Conservation (phyloP, 306 rosid genomes). For the Ammopiptanthus mongolicus region DNA sequence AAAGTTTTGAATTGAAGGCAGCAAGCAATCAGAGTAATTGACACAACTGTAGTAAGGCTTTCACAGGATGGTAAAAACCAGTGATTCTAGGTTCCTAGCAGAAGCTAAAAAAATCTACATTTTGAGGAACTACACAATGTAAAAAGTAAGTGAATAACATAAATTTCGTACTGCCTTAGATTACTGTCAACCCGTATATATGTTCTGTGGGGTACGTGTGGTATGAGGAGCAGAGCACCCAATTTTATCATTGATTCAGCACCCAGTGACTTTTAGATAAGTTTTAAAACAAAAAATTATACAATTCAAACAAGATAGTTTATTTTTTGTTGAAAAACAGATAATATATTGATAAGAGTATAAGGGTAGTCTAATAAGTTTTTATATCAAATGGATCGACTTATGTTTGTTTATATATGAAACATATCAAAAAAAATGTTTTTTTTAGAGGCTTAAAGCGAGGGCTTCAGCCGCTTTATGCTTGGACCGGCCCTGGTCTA, state of each 20-base stretch:
- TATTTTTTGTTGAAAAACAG: no score
- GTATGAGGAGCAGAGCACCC: constrained; percentile 4
- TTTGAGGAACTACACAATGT: neutral
- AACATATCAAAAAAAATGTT: no score
- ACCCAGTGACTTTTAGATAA: constrained; percentile 38
- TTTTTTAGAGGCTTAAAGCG: no score
- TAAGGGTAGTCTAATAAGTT: no score
- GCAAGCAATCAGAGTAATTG: neutral
- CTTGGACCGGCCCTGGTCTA: no score
- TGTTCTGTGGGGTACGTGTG: neutral
- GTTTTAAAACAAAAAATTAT: no score
- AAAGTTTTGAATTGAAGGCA: constrained; percentile 19
- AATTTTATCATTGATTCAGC: constrained; percentile 6
- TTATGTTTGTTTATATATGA: no score
- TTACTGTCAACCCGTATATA: constrained; percentile 12
- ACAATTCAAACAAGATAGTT: no score
- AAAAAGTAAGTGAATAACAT: neutral
- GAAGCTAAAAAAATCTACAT: neutral
- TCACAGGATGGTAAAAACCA: neutral
- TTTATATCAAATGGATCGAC: no score
- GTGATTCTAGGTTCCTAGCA: neutral
- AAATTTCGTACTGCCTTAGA: neutral
- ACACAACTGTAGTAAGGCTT: neutral
- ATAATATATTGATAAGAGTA: no score
- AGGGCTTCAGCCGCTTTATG: no score